Evolutionary conservation across 176 grass and related monocot genomes (phyloP).

Genomic region (Sorghum bicolor): DNA sequence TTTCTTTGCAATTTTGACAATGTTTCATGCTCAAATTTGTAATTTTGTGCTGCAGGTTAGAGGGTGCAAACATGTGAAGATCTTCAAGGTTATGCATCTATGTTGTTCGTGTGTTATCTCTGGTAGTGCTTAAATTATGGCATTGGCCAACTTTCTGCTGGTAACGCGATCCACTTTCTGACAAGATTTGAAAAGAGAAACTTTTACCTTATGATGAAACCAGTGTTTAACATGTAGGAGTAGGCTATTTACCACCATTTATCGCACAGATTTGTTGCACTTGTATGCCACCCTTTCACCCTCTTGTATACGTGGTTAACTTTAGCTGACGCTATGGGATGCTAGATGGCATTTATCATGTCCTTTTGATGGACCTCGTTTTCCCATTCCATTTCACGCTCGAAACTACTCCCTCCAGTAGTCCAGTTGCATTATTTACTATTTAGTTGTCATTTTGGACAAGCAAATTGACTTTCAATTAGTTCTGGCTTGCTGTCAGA

Average conservation of each 20-base stretch:
- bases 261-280: not conserved
- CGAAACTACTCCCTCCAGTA: not conserved
- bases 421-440: not conserved
- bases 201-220: not conserved
- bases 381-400: not conserved
- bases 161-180: not conserved
- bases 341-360: not conserved
- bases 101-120: too few relatives aligned
- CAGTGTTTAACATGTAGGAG: not conserved
- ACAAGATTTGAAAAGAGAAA: not conserved
- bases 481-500: not conserved
- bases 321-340: not conserved
- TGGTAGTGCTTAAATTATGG: too few relatives aligned
- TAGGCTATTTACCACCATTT: not conserved
- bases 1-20: too few relatives aligned
- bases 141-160: not conserved
- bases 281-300: not conserved
- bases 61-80: too few relatives aligned
- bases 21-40: too few relatives aligned
- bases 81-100: too few relatives aligned
- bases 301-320: not conserved
- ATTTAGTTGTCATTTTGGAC: not conserved
- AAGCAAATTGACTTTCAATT: not conserved
- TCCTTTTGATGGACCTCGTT: not conserved
- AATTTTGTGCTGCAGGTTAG: too few relatives aligned